These are phyloP conservation scores for Isatis tinctoria DNA, from an alignment of 345 rosid genomes.

Conservation along the genomic window DNA sequence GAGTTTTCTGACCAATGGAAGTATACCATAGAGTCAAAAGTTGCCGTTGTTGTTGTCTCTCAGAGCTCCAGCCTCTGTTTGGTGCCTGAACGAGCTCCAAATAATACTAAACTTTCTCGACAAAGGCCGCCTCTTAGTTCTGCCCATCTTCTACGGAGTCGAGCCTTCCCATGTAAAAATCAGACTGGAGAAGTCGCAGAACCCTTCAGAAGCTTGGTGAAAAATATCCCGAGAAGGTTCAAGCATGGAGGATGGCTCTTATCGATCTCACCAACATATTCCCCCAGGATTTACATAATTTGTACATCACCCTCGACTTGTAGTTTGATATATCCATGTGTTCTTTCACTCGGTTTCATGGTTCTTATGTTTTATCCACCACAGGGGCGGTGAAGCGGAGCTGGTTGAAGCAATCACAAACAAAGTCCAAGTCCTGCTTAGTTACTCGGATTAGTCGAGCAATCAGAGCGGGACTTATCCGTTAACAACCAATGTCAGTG, in stretches of 20 bases:
- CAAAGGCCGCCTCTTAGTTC: neutral
- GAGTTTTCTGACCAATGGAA: neutral
- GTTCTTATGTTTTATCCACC: too few species aligned
- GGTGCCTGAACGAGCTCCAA: conserved; percentile 9
- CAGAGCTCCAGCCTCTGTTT: neutral
- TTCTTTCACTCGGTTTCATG: too few species aligned
- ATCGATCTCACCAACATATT: neutral
- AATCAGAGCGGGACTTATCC: too few species aligned
- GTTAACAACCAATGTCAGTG: too few species aligned
- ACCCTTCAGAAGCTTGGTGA: neutral
- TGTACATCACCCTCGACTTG: too few species aligned
- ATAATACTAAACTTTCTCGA: neutral
- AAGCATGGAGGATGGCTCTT: conserved; percentile 14
- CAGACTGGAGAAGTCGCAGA: neutral
- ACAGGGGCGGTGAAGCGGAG: too few species aligned
- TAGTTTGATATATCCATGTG: too few species aligned
- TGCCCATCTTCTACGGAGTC: neutral
- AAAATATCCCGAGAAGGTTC: conserved; percentile 4
- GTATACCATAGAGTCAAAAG: neutral
- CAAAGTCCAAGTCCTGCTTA: too few species aligned
- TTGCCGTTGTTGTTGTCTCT: neutral
- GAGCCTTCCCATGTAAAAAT: neutral
- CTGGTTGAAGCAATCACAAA: too few species aligned
- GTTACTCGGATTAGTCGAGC: too few species aligned
- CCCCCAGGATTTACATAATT: neutral